Evolutionary conservation across 257 asterid genomes (phyloP).

Genomic region (Capsicum rhomboideum): DNA sequence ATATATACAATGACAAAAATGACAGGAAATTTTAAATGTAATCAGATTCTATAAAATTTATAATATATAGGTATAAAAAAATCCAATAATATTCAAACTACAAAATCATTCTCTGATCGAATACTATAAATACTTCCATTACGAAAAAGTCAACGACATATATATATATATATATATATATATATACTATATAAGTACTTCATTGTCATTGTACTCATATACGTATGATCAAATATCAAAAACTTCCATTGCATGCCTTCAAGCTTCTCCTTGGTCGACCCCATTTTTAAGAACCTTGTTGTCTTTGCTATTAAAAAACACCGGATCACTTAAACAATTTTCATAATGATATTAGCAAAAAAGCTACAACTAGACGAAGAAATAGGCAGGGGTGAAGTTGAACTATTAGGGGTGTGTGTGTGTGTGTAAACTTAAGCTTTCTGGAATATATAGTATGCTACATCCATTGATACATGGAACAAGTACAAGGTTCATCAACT

Average conservation of each 20-base stretch:
- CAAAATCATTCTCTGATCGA: background rate
- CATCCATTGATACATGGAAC: background rate
- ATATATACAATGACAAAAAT: background rate
- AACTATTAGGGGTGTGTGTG: background rate
- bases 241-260: background rate
- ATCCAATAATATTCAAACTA: background rate
- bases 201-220: background rate
- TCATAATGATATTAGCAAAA: background rate
- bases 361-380: background rate
- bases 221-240: background rate
- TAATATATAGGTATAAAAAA: too few relatives aligned
- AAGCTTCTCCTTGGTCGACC: background rate
- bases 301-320: background rate
- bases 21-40: background rate
- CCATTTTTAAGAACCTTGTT: background rate
- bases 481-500: background rate
- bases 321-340: background rate
- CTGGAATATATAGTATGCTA: background rate
- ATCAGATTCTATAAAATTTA: background rate
- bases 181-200: too few relatives aligned
- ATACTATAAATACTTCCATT: background rate
- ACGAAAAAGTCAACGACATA: background rate
- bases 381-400: background rate
- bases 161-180: too few relatives aligned
- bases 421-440: background rate